Base-by-base conservation (phyloP, 257 asterid genomes). In the Knoxia roxburghii region DNA sequence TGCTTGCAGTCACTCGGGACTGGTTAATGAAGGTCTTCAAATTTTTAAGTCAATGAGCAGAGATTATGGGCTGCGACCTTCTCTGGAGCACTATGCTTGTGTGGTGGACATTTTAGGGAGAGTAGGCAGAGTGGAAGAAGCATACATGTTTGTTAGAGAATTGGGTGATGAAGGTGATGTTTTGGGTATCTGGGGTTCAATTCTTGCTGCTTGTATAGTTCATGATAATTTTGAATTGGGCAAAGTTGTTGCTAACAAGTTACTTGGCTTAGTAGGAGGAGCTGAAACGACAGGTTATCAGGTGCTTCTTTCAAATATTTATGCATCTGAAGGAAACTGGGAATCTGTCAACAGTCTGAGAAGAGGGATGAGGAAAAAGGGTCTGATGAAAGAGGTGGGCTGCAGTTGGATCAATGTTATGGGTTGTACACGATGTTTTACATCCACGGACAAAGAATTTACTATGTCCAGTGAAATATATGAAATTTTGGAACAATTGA, bases 271-370 rank as follows among this genome's bases (percentile, higher is more conserved):
- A 78, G 86, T 85, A 49, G 84, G 85, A 56, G 77, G 78, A 17
- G 79, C 68, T 27, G 69, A 69, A 73, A 70, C 20, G 43, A 56
- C 85, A 0, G 97, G 96, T 30, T 89, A 92, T 73, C 93, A 63
- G 65, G 91, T 90, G 37, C 86, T 92, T 20, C 86, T 92, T 63
- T 89, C 97, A 21, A 92, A 92, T 68, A 83, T 89, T n/a, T 88
- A 83, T 45, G 97, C 98, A 8, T 91, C 89, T 45, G 95, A 90
- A 82, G 90, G 91, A 56, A 81, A 90, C 74, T 92, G 97, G 97
- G 82, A 86, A 46, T 20, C 67, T 73, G 97, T 79, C 46, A 83
- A 77, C 81, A 73, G 45, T 17, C 80, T 83, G 71, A 87, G 97
- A 81, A 82, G 68, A 74, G 86, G 79, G 53, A 84, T 92, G 91